A percentile compares a stretch with the other conserved stretches of the same genome.
These are phyloP conservation scores for Gastrolobium bilobum DNA, from an alignment of 306 rosid genomes.

Conservation along the genomic window DNA sequence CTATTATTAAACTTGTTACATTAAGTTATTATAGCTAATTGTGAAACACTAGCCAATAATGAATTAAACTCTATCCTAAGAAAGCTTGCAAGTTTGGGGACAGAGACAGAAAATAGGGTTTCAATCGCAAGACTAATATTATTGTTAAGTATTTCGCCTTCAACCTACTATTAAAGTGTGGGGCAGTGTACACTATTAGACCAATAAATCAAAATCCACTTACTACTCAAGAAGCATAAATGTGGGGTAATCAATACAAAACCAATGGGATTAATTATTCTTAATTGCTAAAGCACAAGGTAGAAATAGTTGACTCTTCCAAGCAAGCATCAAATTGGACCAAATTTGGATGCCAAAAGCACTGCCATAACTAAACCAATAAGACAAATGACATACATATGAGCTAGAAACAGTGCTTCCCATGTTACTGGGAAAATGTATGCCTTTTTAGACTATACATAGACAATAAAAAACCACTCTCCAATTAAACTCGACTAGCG, in stretches of 20 bases:
- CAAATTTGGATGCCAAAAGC: constrained; percentile 39
- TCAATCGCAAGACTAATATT: background rate
- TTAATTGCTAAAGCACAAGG: constrained; percentile 17
- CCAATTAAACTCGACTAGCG: too few species aligned
- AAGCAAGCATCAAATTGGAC: constrained; percentile 41
- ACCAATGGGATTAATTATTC: constrained; percentile 8
- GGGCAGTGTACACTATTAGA: background rate
- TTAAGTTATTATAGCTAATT: background rate
- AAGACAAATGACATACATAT: constrained; percentile 34
- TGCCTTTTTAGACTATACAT: constrained; percentile 66
- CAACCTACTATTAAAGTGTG: background rate
- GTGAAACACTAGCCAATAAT: background rate
- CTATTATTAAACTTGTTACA: background rate
- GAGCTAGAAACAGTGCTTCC: constrained; percentile 48
- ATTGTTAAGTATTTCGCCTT: background rate
- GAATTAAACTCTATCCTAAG: background rate
- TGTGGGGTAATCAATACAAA: constrained; percentile 4
- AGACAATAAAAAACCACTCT: background rate
- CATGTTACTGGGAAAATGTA: constrained; percentile 46
- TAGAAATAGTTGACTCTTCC: constrained; percentile 5
- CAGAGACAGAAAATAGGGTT: background rate
- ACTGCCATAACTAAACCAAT: constrained; percentile 43
- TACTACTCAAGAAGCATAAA: background rate
- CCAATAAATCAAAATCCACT: background rate
- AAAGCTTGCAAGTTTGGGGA: background rate